Conservation (phyloP, 2,329 filamentous ascomycete genomes). For the Escovopsis sp. region DNA sequence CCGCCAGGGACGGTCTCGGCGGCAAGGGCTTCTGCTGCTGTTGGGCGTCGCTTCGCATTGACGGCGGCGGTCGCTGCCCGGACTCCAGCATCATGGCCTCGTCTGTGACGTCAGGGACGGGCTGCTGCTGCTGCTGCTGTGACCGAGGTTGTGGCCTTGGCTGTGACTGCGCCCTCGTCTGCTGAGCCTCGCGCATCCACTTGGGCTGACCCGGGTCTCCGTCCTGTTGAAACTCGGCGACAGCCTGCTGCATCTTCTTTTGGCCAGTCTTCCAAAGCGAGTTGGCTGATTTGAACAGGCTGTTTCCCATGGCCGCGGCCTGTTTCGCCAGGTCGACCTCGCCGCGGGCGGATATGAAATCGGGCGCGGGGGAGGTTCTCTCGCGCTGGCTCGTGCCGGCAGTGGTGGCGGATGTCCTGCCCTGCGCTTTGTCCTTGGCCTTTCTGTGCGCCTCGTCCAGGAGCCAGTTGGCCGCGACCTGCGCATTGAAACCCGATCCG, state of each 20-base stretch:
- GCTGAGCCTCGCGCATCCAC: slow-evolving; percentile 76
- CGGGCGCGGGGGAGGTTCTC: slow-evolving; percentile 18
- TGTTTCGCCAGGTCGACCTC: slow-evolving; percentile 68
- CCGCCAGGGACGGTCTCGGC: slow-evolving; percentile 12
- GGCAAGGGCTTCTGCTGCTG: slow-evolving; percentile 16
- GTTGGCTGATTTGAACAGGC: slow-evolving; percentile 83
- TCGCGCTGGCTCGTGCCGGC: slow-evolving; percentile 17
- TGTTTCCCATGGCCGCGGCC: slow-evolving; percentile 70
- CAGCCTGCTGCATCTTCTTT: slow-evolving; percentile 84
- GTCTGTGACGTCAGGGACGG: slow-evolving; percentile 37
- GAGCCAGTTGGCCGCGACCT: slow-evolving; percentile 77
- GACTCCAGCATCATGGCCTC: slow-evolving; percentile 71
- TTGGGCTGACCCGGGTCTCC: slow-evolving; percentile 67
- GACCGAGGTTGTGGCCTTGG: slow-evolving; percentile 22
- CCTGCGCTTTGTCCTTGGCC: slow-evolving; percentile 55
- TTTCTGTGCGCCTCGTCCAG: slow-evolving; percentile 83
- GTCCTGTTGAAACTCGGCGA: slow-evolving; percentile 65
- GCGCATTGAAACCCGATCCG: slow-evolving; percentile 64
- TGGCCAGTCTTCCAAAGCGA: slow-evolving; percentile 89
- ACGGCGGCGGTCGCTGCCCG: slow-evolving; percentile 39
- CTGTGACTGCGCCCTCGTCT: slow-evolving; percentile 21
- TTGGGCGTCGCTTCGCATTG: slow-evolving; percentile 11
- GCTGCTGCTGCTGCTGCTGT: slow-evolving; percentile 18
- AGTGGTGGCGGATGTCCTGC: slow-evolving; percentile 13
- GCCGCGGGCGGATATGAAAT: slow-evolving; percentile 28